Evolutionary conservation across 2,329 filamentous ascomycete genomes (phyloP).

Genomic region (Trichoderma gracile): DNA sequence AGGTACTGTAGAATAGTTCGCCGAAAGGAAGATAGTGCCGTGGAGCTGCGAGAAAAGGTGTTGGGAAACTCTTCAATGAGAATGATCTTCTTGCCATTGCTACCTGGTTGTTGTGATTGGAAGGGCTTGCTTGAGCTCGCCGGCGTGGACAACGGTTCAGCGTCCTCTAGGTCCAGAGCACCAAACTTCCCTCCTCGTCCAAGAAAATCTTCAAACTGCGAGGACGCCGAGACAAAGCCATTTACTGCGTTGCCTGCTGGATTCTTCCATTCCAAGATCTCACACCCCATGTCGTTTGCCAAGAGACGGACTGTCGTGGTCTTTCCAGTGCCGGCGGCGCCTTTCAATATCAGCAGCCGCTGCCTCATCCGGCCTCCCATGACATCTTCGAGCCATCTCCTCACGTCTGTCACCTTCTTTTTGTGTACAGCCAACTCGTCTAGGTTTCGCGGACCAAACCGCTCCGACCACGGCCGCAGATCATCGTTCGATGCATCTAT

Average conservation of each 20-base stretch:
- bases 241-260: slow-evolving; percentile 63
- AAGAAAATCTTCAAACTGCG: slow-evolving; percentile 91
- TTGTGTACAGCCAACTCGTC: slow-evolving; percentile 93
- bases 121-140: slow-evolving; percentile 29
- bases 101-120: slow-evolving; percentile 27
- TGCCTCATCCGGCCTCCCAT: slow-evolving; percentile 65
- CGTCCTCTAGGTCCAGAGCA: slow-evolving; percentile 57
- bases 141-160: slow-evolving; percentile 34
- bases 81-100: slow-evolving; percentile 55
- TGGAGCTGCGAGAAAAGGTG: slow-evolving; percentile 66
- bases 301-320: slow-evolving; percentile 82
- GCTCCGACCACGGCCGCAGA: slow-evolving; percentile 80
- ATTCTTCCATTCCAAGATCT: slow-evolving; percentile 89
- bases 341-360: slow-evolving; percentile 80
- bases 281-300: slow-evolving; percentile 71
- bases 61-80: slow-evolving; percentile 82
- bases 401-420: slow-evolving; percentile 86
- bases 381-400: slow-evolving; percentile 76
- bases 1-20: slow-evolving; percentile 74
- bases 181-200: slow-evolving; percentile 78
- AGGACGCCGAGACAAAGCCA: slow-evolving; percentile 68
- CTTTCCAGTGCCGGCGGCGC: slow-evolving; percentile 88
- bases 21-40: slow-evolving; percentile 69
- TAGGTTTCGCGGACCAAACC: slow-evolving; percentile 72
- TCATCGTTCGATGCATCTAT: slow-evolving; percentile 50